Base-by-base conservation (phyloP, 495 filamentous ascomycete genomes). In the Aeminium ludgeri region DNA sequence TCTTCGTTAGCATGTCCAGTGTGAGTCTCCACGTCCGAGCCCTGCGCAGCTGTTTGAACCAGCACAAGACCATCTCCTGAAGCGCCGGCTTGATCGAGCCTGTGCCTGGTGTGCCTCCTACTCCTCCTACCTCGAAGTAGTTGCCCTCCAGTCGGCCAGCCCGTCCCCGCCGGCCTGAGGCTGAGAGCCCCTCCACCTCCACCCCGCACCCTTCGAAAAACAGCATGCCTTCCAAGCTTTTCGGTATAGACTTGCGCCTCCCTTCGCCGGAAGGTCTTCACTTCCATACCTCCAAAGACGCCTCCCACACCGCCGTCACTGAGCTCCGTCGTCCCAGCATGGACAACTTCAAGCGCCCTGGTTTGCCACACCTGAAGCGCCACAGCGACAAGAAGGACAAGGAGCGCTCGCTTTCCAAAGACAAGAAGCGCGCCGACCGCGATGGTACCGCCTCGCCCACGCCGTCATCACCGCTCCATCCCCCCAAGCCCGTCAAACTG, bases 401-500 rank as follows among this genome's bases (percentile, higher is more conserved):
- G 31, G 44, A 50, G 11, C 38, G 50, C 8, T 46, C 46, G 7
- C 19, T 27, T 16, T 51, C 48, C 3, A 51, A 51, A 19, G 36
- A 46, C 25, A 31, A 37, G 15, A 23, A 34, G 2, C 34, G 2
- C n/a, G 27, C 25, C 15, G 30, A 41, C 6, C 12, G 10, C 12
- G n/a, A n/a, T n/a, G n/a, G n/a, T n/a, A n/a, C n/a, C n/a, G n/a
- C n/a, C n/a, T n/a, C n/a, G n/a, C n/a, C n/a, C n/a, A 10, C 31
- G 25, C 42, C 2, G 3, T 4, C 37, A 16, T 34, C 43, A 12
- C 2, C 10, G 10, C 3, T 11, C 12, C 27, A 29, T n/a, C n/a
- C n/a, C n/a, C n/a, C n/a, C 20, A 57, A 65, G 30, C 56, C 65
- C 0, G 73, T 73, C n/a, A 74, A 71, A 36, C 57, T 94, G 38